phyloP scores from a whole-genome alignment of 345 rosid genomes.

The Linum lewisii region DNA sequence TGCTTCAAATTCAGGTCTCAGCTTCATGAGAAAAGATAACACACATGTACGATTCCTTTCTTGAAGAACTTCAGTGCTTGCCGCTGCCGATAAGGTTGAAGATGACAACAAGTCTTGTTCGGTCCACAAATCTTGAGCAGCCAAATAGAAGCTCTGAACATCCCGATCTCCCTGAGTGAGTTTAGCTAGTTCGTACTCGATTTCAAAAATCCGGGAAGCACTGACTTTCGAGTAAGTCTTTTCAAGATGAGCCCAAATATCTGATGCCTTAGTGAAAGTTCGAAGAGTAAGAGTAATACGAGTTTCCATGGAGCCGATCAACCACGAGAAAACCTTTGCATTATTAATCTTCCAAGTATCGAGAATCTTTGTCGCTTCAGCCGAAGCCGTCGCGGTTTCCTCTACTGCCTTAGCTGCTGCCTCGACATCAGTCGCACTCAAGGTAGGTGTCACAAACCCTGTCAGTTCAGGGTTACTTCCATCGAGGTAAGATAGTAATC shows the following conservation, averaged over 20 bases:
- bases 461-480: neutral
- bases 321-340: neutral
- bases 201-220: neutral
- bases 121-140: neutral
- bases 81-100: neutral
- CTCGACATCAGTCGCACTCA: too few species aligned
- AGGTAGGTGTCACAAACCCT: neutral
- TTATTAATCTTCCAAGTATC: neutral
- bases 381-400: too few species aligned
- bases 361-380: too few species aligned
- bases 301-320: neutral
- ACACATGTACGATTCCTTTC: neutral
- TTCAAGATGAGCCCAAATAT: neutral
- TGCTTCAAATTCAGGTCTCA: neutral
- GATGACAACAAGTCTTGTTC: neutral
- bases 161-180: neutral
- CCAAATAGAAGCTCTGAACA: neutral
- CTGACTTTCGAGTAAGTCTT: neutral
- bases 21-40: neutral
- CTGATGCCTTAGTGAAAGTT: neutral
- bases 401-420: too few species aligned
- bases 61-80: neutral
- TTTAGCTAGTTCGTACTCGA: neutral
- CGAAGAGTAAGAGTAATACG: neutral
- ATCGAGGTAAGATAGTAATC: neutral